Evolutionary conservation across 2,329 filamentous ascomycete genomes (phyloP).

Genomic region (Aspergillus sp.): DNA sequence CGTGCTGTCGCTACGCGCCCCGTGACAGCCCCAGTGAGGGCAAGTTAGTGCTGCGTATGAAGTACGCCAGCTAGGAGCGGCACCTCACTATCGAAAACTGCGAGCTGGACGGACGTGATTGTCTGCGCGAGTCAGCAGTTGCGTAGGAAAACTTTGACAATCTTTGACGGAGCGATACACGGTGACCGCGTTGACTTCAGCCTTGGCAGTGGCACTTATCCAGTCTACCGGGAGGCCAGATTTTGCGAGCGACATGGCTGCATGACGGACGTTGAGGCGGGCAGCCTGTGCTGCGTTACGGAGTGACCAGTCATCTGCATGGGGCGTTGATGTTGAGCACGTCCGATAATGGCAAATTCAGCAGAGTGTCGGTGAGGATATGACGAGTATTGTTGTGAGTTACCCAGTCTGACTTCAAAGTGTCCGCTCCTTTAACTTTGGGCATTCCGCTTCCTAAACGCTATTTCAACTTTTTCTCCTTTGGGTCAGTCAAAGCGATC

Average conservation of each 20-base stretch:
- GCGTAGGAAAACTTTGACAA: neutral
- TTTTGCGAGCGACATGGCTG: neutral
- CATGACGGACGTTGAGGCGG: slow-evolving; percentile 6
- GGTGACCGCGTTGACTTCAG: slow-evolving; percentile 1
- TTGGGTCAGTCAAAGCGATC: neutral
- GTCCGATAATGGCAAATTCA: neutral
- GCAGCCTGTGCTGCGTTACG: slow-evolving; percentile 2
- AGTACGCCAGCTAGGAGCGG: neutral
- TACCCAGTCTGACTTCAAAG: neutral
- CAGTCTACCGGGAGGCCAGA: slow-evolving; percentile 2
- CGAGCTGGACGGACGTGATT: neutral
- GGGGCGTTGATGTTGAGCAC: neutral
- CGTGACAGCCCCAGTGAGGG: neutral
- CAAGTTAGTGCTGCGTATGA: neutral
- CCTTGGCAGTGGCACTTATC: neutral
- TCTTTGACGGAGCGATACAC: neutral
- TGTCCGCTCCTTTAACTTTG: neutral
- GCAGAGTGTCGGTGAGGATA: slow-evolving; percentile 11
- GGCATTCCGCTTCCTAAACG: neutral
- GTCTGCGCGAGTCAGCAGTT: neutral
- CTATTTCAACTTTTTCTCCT: neutral
- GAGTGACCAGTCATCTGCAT: slow-evolving; percentile 12
- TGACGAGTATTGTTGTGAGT: neutral
- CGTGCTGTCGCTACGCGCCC: neutral
- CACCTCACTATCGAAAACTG: neutral